These are phyloP conservation scores for Rhodamnia rubescens DNA, from an alignment of 345 rosid species.

Conservation along the genomic window DNA sequence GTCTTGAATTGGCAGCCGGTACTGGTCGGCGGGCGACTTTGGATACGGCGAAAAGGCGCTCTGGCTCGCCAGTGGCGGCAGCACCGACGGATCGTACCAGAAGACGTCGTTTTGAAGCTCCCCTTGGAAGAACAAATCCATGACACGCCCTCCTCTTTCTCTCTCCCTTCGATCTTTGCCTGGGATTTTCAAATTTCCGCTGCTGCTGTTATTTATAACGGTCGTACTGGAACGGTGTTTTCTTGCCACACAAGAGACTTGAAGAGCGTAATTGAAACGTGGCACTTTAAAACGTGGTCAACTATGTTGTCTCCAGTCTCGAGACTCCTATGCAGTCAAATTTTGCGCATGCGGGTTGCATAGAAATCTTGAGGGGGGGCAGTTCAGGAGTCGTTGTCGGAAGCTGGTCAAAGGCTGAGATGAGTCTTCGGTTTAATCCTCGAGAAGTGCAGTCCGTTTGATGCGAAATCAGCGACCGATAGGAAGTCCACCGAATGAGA, in stretches of 20 bases:
- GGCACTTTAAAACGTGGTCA: constrained; percentile 4
- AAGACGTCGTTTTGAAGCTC: constrained; percentile 6
- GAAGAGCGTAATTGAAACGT: neutral
- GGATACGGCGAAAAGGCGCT: constrained; percentile 32
- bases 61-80: neutral
- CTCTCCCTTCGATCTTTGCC: neutral
- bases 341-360: neutral
- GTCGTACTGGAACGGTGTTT: neutral
- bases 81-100: constrained; percentile 2
- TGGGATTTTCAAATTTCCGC: neutral
- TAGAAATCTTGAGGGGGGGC: neutral
- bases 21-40: neutral
- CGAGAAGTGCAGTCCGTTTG: neutral
- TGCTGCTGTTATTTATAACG: neutral
- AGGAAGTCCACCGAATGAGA: neutral
- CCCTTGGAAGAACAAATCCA: neutral
- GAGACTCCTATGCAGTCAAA: constrained; percentile 3
- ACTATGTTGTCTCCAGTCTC: neutral
- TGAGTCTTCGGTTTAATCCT: neutral
- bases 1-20: neutral
- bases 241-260: neutral
- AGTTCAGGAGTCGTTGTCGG: neutral
- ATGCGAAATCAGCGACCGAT: neutral
- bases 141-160: neutral
- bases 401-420: neutral